Evolutionary conservation across 2,329 filamentous ascomycete species (phyloP), one percentile per base, ranked within the genome.

Genomic region (Rhexocercosporidium sp.): DNA sequence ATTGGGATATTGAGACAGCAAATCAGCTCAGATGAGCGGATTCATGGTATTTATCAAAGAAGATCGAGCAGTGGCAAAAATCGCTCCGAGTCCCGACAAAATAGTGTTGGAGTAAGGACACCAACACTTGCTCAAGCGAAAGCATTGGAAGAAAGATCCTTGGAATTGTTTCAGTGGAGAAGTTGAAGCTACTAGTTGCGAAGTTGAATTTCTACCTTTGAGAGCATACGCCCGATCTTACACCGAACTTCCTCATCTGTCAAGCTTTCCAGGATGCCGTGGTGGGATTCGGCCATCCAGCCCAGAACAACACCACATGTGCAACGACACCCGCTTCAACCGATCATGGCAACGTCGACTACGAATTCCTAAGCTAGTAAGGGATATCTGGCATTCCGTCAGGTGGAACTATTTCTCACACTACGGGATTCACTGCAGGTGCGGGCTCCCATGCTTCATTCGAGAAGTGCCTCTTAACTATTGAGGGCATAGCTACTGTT

Each of bases 291-390:
- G 49, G 37, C 9, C 20, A 63, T 18, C 34, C 29, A 20, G 49
- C 27, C 2, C 31, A 46, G 18, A 56, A 46, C 16, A 44, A 27
- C 16, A 25, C 49, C 11, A 25, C 3, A 18, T 34, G 47, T 3
- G 34, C 27, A 9, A 56, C 37, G 5, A 64, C 51, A n/a, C 49
- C 51, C 0, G 49, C 31, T 1, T 57, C 51, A 34, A 64, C 61
- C 29, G 61, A 64, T 46, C 37, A 57, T n/a, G 51, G 61, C 1
- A 64, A 64, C 25, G 61, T 64, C 18, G 29, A n/a, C 22, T 64
- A 64, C 25, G 61, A 27, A 16, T 56, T 34, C 29, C 61, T 51
- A 31, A 56, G 49, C 22, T 22, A 41, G 12, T 51, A 64, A 11
- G 29, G 9, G 3, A 20, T 46, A 1, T 64, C 25, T 46, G 61